Percentiles rank a stretch among this genome's conserved stretches.
Conservation (phyloP, 441 rosid species). For the Pelargonium cotyledonis region DNA sequence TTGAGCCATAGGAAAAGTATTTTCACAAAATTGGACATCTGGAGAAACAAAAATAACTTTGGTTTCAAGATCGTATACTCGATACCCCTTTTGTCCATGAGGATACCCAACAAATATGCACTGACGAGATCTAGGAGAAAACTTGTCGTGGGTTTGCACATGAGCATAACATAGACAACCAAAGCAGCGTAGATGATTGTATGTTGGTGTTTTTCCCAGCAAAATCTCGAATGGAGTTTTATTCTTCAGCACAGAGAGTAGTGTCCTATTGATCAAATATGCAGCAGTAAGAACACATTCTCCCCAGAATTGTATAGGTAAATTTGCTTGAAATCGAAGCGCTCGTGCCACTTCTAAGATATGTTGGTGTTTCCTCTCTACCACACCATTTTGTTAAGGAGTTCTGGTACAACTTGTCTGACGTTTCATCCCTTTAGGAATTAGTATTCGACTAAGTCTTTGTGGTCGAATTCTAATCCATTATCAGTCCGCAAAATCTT, state of each 20-base stretch:
- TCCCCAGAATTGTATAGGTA: constrained; percentile 4
- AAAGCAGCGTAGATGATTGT: too few species aligned
- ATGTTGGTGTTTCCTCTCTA: constrained; percentile 2
- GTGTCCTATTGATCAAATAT: constrained; percentile 5
- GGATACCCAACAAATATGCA: too few species aligned
- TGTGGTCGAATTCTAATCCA: background rate
- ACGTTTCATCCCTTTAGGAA: background rate
- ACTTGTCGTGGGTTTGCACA: too few species aligned
- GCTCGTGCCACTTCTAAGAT: too few species aligned
- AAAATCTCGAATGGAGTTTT: constrained; percentile 12
- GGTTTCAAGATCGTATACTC: too few species aligned
- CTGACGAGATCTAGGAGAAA: too few species aligned
- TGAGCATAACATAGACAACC: too few species aligned
- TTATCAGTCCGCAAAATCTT: constrained; percentile 2
- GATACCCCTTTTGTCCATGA: too few species aligned
- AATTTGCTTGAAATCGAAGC: background rate
- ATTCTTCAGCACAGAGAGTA: background rate
- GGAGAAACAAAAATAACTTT: too few species aligned
- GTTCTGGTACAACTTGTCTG: constrained; percentile 2
- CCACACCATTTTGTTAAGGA: constrained; percentile 2
- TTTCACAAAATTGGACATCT: too few species aligned
- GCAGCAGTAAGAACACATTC: background rate
- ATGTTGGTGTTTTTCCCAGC: background rate
- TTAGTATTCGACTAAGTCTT: background rate
- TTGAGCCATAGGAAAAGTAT: too few species aligned